Conservation (phyloP, 2,329 filamentous ascomycete species). For the Fusarium nodosum region DNA sequence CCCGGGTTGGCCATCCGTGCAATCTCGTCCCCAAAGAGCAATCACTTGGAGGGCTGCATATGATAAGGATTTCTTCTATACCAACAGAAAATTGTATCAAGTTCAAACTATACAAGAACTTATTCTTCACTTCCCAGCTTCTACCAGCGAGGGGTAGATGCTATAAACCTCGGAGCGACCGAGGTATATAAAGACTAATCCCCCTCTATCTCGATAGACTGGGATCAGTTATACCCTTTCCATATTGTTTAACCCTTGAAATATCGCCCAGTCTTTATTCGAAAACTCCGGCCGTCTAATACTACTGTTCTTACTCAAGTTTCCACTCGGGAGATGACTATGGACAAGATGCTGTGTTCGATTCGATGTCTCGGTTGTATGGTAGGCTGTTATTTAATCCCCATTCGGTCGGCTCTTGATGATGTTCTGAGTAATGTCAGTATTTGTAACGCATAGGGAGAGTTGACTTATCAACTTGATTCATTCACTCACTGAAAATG, state of each 20-base stretch:
- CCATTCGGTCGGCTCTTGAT: background rate
- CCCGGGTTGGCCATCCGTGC: fast-evolving
- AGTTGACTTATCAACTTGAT: background rate
- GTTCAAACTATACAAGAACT: fast-evolving
- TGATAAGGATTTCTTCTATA: background rate
- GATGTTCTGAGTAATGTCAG: background rate
- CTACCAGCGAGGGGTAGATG: background rate
- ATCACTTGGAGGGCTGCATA: too few relatives aligned
- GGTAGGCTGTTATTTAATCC: too few relatives aligned
- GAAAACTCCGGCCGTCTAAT: fast-evolving
- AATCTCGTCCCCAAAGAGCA: background rate
- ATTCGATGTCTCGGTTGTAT: background rate
- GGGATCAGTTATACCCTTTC: background rate
- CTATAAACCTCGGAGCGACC: background rate
- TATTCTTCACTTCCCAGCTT: background rate
- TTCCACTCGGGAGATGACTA: fast-evolving
- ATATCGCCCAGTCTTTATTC: too few relatives aligned
- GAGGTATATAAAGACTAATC: background rate
- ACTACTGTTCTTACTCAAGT: background rate
- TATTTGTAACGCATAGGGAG: too few relatives aligned
- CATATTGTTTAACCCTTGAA: too few relatives aligned
- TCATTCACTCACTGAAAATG: fast-evolving
- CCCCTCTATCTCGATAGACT: background rate
- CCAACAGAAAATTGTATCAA: background rate
- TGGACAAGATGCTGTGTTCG: fast-evolving